Base-by-base conservation (phyloP, 148 eudicot species). In the Rhododendron ferrugineum region DNA sequence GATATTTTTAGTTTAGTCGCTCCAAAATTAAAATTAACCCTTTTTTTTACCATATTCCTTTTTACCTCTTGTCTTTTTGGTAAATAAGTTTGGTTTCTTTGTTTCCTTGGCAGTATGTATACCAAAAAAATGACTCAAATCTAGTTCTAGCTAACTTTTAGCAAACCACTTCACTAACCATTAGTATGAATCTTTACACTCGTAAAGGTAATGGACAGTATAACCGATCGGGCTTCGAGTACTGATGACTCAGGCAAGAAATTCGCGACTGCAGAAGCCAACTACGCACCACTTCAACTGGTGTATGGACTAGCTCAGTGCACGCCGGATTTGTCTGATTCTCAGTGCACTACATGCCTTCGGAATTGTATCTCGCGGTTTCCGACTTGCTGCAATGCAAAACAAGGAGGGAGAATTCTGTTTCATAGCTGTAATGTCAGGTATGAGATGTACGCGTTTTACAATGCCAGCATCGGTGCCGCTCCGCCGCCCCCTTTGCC, bases 301-400 rank as follows among this genome's bases (percentile, higher is more conserved):
- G 14, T 52, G 15, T 52, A 52, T 3, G 58, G 20, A 52, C 58
- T 52, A 72, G 91, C 92, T 2, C 58, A 52, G 13, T 52, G 58
- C 85, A 88, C 92, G 1, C 90, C 90, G 3, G 91, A 91, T 52
- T 54, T 91, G 32, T 62, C 87, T 0, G n/a, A 40, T 22, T 42
- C 37, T 0, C 86, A 79, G 1, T 91, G 93, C 47, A 42, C 8
- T 32, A 0, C 11, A 8, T 91, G 93, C 80, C 73, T 89, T 32
- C 47, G n/a, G 13, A 5, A 6, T 26, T 76, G 83, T 32, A 47
- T 66, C 4, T 20, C 44, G 1, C 1, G 2, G n/a, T 10, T 87
- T 2, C 85, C 85, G 0, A 36, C 0, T 15, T 88, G 89, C 62
- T 87, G 88, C 36, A 16, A 22, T 37, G 66, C 42, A 3, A 77